Evolutionary conservation across 176 grass and related monocot species (phyloP), one percentile per base, ranked within the genome.

Genomic region (Aegilops bicornis): DNA sequence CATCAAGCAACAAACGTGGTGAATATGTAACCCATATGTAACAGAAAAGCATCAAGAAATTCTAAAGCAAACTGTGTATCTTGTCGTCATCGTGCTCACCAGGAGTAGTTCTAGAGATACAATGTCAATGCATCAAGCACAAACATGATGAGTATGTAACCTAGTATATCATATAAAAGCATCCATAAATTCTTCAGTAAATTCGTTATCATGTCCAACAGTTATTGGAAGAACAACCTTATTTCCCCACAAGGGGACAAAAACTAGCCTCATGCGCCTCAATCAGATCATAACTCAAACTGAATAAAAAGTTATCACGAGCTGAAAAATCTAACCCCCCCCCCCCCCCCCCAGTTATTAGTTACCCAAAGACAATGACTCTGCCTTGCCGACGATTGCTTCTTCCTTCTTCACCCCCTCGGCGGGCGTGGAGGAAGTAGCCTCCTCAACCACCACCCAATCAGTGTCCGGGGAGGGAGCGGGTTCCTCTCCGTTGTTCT

Each of bases 181-280:
- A 77, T 76, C 8, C 19, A 30, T 2, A 54, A 52, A 52, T 11
- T 30, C 25, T 76, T 30, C 8, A 76, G 73, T 77, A 77, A 87
- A 84, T 61, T 19, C 17, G 0, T 12, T 50, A n/a, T 25, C 69
- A 24, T n/a, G 37, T 76, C 62, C 81, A 63, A 43, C 59, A 91
- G 68, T 87, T 84, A 80, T 17, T 79, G 11, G 0, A 6, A 23
- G n/a, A 80, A 15, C 36, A 14, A 37, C 47, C 69, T 91, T 91
- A 87, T 84, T 84, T 80, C 60, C 76, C 80, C 70, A 29, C 16
- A 87, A 59, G 42, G 89, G 84, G 48, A 39, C 10, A 4, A 67
- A 76, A 69, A 84, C 47, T 84, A 80, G 64, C 42, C 58, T 68
- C 56, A 48, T 4, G 10, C 58, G 64, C 30, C 73, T 76, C 62